Conservation (phyloP, 768 basidiomycete species). For the Suillus decipiens region DNA sequence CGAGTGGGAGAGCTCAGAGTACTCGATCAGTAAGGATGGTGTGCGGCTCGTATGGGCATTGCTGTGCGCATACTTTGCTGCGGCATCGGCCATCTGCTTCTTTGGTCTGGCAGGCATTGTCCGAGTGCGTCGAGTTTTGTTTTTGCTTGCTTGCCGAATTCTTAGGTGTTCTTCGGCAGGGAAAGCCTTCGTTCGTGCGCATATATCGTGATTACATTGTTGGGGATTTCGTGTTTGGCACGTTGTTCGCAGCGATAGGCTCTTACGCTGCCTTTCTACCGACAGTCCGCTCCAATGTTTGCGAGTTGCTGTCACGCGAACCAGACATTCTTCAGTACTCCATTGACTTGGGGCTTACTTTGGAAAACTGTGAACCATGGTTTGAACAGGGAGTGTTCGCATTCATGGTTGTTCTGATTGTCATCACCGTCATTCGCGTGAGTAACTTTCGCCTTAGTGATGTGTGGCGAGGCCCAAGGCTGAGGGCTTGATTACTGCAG, state of each 20-base stretch:
- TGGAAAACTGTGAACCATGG: constrained; percentile 84
- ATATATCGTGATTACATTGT: constrained; percentile 84
- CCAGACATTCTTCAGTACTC: constrained; percentile 73
- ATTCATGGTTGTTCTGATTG: constrained; percentile 56
- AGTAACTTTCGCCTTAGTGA: constrained; percentile 28
- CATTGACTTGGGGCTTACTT: constrained; percentile 68
- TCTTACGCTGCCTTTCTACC: constrained; percentile 61
- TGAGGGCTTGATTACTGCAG: constrained; percentile 35
- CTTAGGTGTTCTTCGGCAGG: constrained; percentile 38
- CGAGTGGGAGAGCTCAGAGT: constrained; percentile 49
- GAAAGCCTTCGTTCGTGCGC: constrained; percentile 63
- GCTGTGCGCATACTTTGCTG: constrained; percentile 64
- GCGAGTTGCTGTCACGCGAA: constrained; percentile 75
- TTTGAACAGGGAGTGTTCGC: constrained; percentile 66
- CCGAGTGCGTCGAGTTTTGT: constrained; percentile 47
- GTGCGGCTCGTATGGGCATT: constrained; percentile 60
- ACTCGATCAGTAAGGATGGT: constrained; percentile 42
- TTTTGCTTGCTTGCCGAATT: background rate
- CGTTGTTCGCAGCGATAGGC: constrained; percentile 55
- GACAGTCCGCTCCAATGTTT: constrained; percentile 58
- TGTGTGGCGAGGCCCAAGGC: background rate
- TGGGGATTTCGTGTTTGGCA: constrained; percentile 74
- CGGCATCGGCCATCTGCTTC: constrained; percentile 61
- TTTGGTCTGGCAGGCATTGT: constrained; percentile 71
- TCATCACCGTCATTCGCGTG: constrained; percentile 69